Base-by-base conservation (phyloP, 352 stramenopile genomes). In the Halophytophthora batemanensis region DNA sequence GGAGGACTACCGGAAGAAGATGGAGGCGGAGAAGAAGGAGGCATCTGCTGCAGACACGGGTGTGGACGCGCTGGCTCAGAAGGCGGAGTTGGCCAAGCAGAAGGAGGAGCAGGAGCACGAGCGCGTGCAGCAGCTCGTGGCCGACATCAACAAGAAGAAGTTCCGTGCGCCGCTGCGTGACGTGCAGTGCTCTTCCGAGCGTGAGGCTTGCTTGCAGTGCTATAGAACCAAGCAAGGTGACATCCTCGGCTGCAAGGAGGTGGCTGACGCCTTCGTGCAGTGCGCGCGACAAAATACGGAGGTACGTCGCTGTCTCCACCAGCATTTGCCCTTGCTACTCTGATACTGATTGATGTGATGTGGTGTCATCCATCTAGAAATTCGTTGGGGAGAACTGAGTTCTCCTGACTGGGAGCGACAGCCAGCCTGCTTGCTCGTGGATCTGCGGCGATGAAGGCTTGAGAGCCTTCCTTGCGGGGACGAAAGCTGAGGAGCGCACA, bases 211-310 rank as follows among this genome's bases (percentile, higher is more conserved):
- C 47, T 75, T 94, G 69, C 68, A 91, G 63, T 94, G 83, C 68
- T 94, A 94, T 85, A 77, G 72, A 75, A 77, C 90, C 72, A 78
- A 87, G 59, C 66, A 82, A 58, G 79, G 66, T 55, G 66, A 92
- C 65, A 56, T 94, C 37, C 77, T 94, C 48, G 69, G 83, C 59
- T 94, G 83, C 73, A 88, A 89, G 72, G 74, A 94, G 66, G 77
- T 94, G 53, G 80, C 83, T 40, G 83, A 94, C 50, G 83, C 83
- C 50, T 94, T 94, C 45, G 67, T 89, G 42, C 81, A 71, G 31
- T 94, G 83, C 62, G 77, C 81, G 35, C 77, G 88, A 53, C 65
- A 86, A 66, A 84, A 82, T 40, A 92, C 83, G n/a, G 82, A 87
- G 68, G 74, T 88, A 42, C 19, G 72, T 58, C 21, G 15, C 17